Evolutionary conservation across 495 filamentous ascomycete genomes (phyloP).

Genomic region (Penicillium parvum): DNA sequence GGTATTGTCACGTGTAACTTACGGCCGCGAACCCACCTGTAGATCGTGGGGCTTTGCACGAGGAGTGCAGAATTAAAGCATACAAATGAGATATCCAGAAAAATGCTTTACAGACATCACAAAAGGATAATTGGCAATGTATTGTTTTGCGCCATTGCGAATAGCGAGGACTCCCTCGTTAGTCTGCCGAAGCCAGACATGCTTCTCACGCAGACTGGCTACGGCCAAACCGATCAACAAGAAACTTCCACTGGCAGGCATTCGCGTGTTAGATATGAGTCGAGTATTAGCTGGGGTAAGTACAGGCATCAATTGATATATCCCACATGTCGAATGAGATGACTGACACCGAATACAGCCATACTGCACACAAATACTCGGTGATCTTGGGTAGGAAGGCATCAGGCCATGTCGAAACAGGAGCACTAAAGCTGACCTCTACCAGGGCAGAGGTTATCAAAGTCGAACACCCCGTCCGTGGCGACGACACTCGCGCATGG

Average conservation of each 20-base stretch:
- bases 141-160: neutral
- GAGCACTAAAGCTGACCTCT: neutral
- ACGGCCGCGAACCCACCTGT: constrained; percentile 14
- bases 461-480: constrained; percentile 84
- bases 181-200: neutral
- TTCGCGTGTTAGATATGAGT: constrained; percentile 21
- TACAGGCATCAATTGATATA: neutral
- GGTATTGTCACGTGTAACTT: neutral
- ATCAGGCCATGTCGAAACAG: neutral
- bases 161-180: neutral
- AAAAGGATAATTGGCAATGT: no score
- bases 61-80: neutral
- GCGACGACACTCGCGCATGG: constrained; percentile 95
- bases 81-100: neutral
- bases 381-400: constrained; percentile 89
- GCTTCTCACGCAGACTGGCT: constrained; percentile 7
- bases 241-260: constrained; percentile 17
- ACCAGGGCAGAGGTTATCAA: constrained; percentile 92
- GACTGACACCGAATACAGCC: constrained; percentile 51
- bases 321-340: neutral
- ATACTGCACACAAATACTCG: constrained; percentile 95
- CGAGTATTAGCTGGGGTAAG: constrained; percentile 19
- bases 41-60: constrained; percentile 7
- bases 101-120: no score
- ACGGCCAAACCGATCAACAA: constrained; percentile 3